Evolutionary conservation across 1,284 basidiomycete genomes (phyloP).

Genomic region (Flammula alnicola): DNA sequence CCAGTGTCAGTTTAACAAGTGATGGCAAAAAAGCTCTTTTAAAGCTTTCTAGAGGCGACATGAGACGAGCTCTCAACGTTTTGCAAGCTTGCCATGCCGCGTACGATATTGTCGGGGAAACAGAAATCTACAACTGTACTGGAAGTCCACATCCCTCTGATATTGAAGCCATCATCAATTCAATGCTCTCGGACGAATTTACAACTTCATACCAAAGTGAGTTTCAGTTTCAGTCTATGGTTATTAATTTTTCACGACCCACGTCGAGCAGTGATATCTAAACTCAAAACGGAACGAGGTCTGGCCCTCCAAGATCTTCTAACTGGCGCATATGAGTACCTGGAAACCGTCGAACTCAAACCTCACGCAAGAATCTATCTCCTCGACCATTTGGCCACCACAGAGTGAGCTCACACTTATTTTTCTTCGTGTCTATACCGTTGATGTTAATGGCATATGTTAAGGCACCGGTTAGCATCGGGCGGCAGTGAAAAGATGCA

Average conservation of each 20-base stretch:
- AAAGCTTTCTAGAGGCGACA: conserved; percentile 94
- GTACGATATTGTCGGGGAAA: conserved; percentile 87
- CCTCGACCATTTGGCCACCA: conserved; percentile 88
- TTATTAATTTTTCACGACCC: not conserved
- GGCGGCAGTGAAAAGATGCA: conserved; percentile 97
- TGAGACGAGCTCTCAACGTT: conserved; percentile 96
- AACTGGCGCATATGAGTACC: conserved; percentile 91
- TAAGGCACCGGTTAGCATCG: conserved; percentile 90
- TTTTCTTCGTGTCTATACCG: not conserved
- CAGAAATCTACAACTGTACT: conserved; percentile 95
- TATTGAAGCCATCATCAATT: conserved; percentile 91
- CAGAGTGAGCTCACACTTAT: conserved; percentile 67
- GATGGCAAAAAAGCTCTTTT: conserved; percentile 91
- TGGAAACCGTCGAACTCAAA: conserved; percentile 87
- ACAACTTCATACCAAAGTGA: conserved; percentile 89
- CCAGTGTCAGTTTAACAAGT: conserved; percentile 83
- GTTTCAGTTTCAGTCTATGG: conserved; percentile 30
- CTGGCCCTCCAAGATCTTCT: conserved; percentile 95
- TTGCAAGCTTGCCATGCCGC: conserved; percentile 98
- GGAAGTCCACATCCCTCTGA: conserved; percentile 95
- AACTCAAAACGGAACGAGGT: conserved; percentile 90
- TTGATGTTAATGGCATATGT: conserved; percentile 6
- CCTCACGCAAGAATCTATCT: conserved; percentile 88
- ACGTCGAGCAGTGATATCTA: conserved; percentile 73
- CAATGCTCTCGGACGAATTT: conserved; percentile 97